Evolutionary conservation across 192 early-diverging fungal genomes (phyloP).

Genomic region (Obelidium mucronatum): DNA sequence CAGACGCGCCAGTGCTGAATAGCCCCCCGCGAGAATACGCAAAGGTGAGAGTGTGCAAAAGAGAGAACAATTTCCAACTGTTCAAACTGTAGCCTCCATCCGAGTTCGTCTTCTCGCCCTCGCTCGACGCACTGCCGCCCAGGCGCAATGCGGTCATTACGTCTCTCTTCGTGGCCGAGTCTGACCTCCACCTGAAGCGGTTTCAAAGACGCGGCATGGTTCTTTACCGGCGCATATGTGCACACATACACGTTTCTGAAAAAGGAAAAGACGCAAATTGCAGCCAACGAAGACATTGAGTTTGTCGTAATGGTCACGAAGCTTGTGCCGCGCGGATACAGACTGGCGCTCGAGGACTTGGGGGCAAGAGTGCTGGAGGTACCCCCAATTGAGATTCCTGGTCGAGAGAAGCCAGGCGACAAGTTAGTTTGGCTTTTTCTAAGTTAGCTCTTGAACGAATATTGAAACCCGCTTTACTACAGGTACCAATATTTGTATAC

Average conservation of each 20-base stretch:
- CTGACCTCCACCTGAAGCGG: not conserved
- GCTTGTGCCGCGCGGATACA: slow-evolving; percentile 8
- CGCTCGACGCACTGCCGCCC: not conserved
- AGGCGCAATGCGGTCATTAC: slow-evolving; percentile 14
- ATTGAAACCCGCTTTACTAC: not conserved
- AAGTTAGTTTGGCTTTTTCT: slow-evolving; percentile 9
- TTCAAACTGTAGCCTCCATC: not conserved
- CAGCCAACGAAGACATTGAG: slow-evolving; percentile 10
- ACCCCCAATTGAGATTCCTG: slow-evolving; percentile 18
- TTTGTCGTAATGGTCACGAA: slow-evolving; percentile 30
- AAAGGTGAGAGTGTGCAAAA: no score
- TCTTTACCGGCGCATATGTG: slow-evolving; percentile 16
- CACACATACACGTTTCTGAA: slow-evolving; percentile 23
- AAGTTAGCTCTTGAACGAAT: not conserved
- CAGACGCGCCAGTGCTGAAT: no score
- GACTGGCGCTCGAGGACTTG: not conserved
- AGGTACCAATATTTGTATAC: slow-evolving; percentile 18
- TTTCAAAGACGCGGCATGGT: slow-evolving; percentile 19
- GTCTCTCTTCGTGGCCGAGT: not conserved
- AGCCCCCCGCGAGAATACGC: no score
- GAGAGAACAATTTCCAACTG: no score
- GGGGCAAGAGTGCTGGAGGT: slow-evolving; percentile 11
- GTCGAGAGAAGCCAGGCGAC: slow-evolving; percentile 27
- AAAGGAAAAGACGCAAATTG: not conserved
- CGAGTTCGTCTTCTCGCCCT: not conserved